A percentile compares a stretch with the other conserved stretches of the same genome.
Conservation (phyloP, 805 yeast species). For the Starmerella bombi region DNA sequence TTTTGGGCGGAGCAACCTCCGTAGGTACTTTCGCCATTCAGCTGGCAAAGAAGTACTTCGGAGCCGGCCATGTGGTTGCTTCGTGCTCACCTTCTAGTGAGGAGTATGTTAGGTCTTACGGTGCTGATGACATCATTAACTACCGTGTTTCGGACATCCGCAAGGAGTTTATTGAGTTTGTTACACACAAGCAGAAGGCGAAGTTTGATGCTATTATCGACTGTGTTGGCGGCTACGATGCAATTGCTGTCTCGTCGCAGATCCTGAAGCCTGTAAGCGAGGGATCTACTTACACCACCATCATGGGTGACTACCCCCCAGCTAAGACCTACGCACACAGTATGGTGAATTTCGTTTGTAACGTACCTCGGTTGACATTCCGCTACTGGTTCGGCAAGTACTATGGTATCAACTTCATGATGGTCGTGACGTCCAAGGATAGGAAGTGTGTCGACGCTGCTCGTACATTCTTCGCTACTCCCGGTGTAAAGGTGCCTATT, state of each 20-base stretch:
- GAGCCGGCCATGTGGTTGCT: conserved; percentile 41
- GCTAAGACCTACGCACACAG: conserved; percentile 7
- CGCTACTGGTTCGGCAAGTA: conserved; percentile 24
- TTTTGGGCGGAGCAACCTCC: conserved; percentile 64
- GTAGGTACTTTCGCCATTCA: conserved; percentile 51
- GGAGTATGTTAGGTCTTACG: conserved; percentile 35
- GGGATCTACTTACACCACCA: conserved; percentile 39
- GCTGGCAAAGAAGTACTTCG: conserved; percentile 39
- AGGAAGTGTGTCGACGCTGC: conserved; percentile 32
- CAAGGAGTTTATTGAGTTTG: conserved; percentile 6
- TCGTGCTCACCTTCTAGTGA: conserved; percentile 41
- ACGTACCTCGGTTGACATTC: conserved; percentile 19
- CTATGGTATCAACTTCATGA: conserved; percentile 24
- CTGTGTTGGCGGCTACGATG: conserved; percentile 46
- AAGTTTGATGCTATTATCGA: conserved; percentile 51
- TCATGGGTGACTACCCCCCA: conserved; percentile 40
- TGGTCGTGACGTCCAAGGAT: conserved; percentile 19
- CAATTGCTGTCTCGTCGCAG: conserved; percentile 33
- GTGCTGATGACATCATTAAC: conserved; percentile 40
- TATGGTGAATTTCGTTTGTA: conserved; percentile 3
- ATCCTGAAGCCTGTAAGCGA: conserved; percentile 36
- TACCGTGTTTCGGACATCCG: conserved; percentile 14
- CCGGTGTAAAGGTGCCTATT: conserved; percentile 35
- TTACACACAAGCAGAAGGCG: conserved; percentile 4
- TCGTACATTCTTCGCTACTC: conserved; percentile 35